phyloP scores from a whole-genome alignment of 2,329 filamentous ascomycete genomes.

The Aspergillus sp. region DNA sequence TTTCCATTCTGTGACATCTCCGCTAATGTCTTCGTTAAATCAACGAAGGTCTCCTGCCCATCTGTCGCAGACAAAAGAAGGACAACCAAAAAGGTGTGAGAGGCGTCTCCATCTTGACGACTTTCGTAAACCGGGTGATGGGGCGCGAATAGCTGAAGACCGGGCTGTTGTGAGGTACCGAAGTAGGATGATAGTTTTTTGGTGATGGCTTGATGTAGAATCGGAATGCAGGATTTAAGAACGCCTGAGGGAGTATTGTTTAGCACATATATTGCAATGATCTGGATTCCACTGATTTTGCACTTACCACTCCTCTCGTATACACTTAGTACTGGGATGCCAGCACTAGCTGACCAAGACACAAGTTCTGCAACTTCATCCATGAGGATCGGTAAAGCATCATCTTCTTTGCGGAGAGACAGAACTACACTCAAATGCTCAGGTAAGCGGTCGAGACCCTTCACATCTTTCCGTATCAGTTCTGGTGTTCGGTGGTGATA shows the following conservation, averaged over 20 bases:
- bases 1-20: conserved; percentile 94
- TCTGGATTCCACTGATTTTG: neutral
- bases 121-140: conserved; percentile 56
- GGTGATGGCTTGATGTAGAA: conserved; percentile 75
- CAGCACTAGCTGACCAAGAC: conserved; percentile 88
- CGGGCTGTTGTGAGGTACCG: conserved; percentile 65
- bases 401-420: conserved; percentile 66
- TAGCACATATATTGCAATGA: neutral
- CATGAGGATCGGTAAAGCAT: conserved; percentile 78
- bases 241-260: conserved; percentile 57
- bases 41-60: conserved; percentile 88
- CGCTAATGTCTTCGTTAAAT: conserved; percentile 88
- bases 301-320: conserved; percentile 84
- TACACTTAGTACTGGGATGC: conserved; percentile 81
- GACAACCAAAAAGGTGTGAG: conserved; percentile 52
- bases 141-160: conserved; percentile 71
- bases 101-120: conserved; percentile 16
- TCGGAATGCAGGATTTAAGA: conserved; percentile 85
- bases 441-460: conserved; percentile 70
- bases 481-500: conserved; percentile 96
- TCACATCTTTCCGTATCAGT: conserved; percentile 84
- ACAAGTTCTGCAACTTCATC: conserved; percentile 89
- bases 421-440: conserved; percentile 86
- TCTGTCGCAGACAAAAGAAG: conserved; percentile 85
- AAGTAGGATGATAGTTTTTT: conserved; percentile 86